Percentiles rank a stretch among this genome's conserved stretches.
These are phyloP conservation scores for Tolypocladium inflatum DNA, from an alignment of 2,329 filamentous ascomycete genomes.

Conservation along the genomic window DNA sequence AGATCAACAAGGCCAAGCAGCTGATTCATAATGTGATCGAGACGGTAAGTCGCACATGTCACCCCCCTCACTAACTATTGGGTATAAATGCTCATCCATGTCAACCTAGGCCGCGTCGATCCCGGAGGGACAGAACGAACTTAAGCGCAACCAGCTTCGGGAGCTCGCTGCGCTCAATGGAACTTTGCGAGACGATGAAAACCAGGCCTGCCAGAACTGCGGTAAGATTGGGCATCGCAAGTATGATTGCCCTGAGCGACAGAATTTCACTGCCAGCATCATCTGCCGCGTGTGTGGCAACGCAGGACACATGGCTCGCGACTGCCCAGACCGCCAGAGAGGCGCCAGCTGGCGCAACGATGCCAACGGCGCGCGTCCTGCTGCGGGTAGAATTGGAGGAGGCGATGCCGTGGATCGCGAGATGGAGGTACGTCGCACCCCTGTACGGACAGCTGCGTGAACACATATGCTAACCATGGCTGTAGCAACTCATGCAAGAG, in stretches of 20 bases:
- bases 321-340: conserved; percentile 90
- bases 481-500: conserved; percentile 92
- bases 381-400: conserved; percentile 58
- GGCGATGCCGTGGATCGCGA: conserved; percentile 87
- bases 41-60: conserved; percentile 55
- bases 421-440: conserved; percentile 63
- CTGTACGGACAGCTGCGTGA: neutral
- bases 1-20: conserved; percentile 98
- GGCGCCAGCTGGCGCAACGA: conserved; percentile 89
- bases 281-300: conserved; percentile 98
- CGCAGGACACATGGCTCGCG: conserved; percentile 94
- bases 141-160: conserved; percentile 96
- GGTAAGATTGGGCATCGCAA: conserved; percentile 98
- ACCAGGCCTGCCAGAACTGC: conserved; percentile 98
- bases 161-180: conserved; percentile 97
- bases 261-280: conserved; percentile 98
- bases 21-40: conserved; percentile 98
- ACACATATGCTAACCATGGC: conserved; percentile 28
- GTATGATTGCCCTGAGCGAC: conserved; percentile 95
- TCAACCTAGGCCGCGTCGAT: conserved; percentile 79
- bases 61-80: no score
- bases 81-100: conserved; percentile 11
- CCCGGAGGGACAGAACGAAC: conserved; percentile 95
- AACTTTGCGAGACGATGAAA: conserved; percentile 97
- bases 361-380: conserved; percentile 36